Evolutionary conservation across 805 yeast species (phyloP), one percentile per base, ranked within the genome.

Genomic region (Zygoascus biomembranicola): DNA sequence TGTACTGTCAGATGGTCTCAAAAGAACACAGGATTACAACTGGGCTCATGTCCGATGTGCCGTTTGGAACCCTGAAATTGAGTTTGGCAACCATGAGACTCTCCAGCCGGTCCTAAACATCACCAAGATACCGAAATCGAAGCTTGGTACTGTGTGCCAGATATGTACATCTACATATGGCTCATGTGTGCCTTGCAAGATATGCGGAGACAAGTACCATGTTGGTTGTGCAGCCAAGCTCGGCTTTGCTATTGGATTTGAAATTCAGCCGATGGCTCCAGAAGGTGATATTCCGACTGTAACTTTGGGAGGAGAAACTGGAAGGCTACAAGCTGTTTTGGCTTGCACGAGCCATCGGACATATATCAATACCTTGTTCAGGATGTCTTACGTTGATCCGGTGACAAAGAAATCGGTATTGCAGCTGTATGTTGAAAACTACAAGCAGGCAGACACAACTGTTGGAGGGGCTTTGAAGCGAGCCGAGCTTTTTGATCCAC

Each of bases 31-130:
- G 3, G 78, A 75, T 52, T 87, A 87, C 1, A 73, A 75, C 54
- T 90, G 97, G 97, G 81, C 82, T 35, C 97, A 90, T 70, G 69
- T 84, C 2, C 56, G 79, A 2, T 90, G 97, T 68, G 83, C 90
- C 0, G 49, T 85, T 0, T 82, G 82, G 63, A 70, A 72, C 31
- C 68, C 77, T 4, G 69, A 71, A n/a, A 64, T 76, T 5, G 67
- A 66, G 31, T 79, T 76, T 62, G 80, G 74, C 0, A 70, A 75
- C 56, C 35, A 72, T 0, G 55, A 63, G 19, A 46, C 67, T 13
- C 49, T 82, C 57, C 83, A 81, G 57, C 84, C 83, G 0, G 66
- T 77, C 8, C 60, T 67, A 23, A 79, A 79, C 2, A 60, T 73
- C 0, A 69, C 63, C 9, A 54, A 53, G 16, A 56, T 64, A 8